These are phyloP conservation scores for Lotus japonicus DNA, from an alignment of 306 rosid genomes.

Conservation along the genomic window DNA sequence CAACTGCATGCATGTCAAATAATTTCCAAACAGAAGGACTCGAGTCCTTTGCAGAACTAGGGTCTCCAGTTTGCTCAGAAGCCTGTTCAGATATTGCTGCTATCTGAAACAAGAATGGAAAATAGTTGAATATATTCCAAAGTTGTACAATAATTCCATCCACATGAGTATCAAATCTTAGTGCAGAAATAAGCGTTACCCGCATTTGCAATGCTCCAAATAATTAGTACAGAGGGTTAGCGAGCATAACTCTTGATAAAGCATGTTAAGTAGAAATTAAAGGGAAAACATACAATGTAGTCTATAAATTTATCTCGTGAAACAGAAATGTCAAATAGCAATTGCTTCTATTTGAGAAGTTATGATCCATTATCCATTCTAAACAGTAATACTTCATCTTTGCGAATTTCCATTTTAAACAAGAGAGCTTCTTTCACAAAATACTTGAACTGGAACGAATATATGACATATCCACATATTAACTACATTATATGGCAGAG, in stretches of 20 bases:
- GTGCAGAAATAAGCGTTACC: constrained; percentile 11
- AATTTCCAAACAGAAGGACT: constrained; percentile 63
- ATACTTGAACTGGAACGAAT: neutral
- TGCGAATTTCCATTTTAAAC: neutral
- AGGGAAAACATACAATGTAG: no score
- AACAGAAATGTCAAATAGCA: neutral
- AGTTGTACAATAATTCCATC: constrained; percentile 1
- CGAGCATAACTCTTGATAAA: neutral
- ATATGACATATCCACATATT: constrained; percentile 6
- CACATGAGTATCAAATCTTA: constrained; percentile 15
- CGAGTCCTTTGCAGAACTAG: constrained; percentile 36
- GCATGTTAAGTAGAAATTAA: neutral
- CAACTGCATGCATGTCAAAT: constrained; percentile 84
- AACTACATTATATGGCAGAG: neutral
- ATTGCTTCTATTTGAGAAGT: neutral
- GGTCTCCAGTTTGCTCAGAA: constrained; percentile 51
- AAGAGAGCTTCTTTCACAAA: neutral
- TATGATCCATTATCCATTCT: neutral
- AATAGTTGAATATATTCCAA: neutral
- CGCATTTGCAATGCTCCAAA: constrained; percentile 12
- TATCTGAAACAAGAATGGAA: constrained; percentile 52
- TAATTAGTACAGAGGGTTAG: neutral
- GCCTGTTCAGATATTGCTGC: constrained; percentile 95
- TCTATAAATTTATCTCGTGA: neutral
- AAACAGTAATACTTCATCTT: neutral